Evolutionary conservation across 1,139 yeast species (phyloP), one percentile per base, ranked within the genome.

Genomic region (Blastobotrys capitulatus): DNA sequence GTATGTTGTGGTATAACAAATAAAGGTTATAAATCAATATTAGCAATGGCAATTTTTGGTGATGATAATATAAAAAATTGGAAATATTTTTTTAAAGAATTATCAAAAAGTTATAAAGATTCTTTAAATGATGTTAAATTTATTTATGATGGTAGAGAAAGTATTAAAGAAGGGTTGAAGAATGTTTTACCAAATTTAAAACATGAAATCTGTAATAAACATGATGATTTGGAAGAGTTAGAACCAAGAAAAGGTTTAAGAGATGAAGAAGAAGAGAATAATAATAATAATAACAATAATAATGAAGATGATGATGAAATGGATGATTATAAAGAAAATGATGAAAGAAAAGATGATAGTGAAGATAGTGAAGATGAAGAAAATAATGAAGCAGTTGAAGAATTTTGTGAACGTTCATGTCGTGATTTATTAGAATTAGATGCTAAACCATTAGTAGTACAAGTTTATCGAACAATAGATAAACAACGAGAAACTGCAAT

Each of bases 401-500:
- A 18, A 8, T 43, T 43, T 26, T 43, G 48, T 18, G 48, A 44
- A 25, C 15, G 10, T 13, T 27, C 42, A 12, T 38, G 43, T 34
- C 3, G 16, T 1, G 39, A 34, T 19, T 18, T 38, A 20, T 20
- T 44, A 6, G 48, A 44, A 22, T 6, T n/a, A 9, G 34, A 22
- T 12, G 26, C 35, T 2, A 29, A 16, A n/a, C 48, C 48, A 12
- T 22, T 44, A 38, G 43, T 34, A 10, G 35, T 44, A n/a, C 42
- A 18, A 22, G 31, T 44, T 5, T 44, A 12, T 34, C 37, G 48
- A n/a, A 34, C 48, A 8, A 44, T 31, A 7, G 48, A 44, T 18
- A 29, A 38, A 15, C 48, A 44, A 16, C 38, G 48, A 7, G 43
- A 44, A n/a, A 42, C 40, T n/a, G 48, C 43, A 2, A 26, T 44